Percentiles rank a stretch among this genome's conserved stretches.
phyloP scores from a whole-genome alignment of 208 protist genomes.

The Angomonas desouzai region DNA sequence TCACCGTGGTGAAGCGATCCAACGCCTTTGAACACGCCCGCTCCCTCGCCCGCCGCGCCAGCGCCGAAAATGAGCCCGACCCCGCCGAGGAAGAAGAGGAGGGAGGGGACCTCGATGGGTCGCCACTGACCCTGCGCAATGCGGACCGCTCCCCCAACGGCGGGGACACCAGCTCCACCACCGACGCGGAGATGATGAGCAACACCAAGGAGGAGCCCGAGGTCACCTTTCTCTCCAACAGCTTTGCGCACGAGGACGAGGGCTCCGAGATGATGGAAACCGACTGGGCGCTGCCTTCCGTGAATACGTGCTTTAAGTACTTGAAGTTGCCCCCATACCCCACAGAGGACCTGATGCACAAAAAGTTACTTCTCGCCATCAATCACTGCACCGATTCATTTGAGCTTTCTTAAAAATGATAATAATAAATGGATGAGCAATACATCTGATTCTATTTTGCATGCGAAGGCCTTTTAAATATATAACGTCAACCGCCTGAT shows the following conservation, averaged over 20 bases:
- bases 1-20: constrained; percentile 83
- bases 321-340: constrained; percentile 89
- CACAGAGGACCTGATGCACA: constrained; percentile 75
- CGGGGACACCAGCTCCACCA: background rate
- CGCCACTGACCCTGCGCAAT: background rate
- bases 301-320: constrained; percentile 92
- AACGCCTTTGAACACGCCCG: constrained; percentile 43
- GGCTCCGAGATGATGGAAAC: constrained; percentile 11
- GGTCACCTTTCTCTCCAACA: background rate
- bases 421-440: background rate
- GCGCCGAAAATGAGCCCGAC: background rate
- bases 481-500: too few relatives aligned
- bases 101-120: constrained; percentile 14
- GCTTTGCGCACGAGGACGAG: constrained; percentile 5
- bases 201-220: constrained; percentile 12
- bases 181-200: constrained; percentile 4
- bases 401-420: constrained; percentile 64
- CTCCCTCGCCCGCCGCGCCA: constrained; percentile 14
- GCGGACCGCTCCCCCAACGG: background rate
- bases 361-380: constrained; percentile 81
- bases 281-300: constrained; percentile 82
- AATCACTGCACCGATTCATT: constrained; percentile 75
- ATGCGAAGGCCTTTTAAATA: too few relatives aligned
- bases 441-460: background rate
- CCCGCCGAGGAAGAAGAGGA: constrained; percentile 16